These are phyloP conservation scores for Ogataea hybrid DNA, from an alignment of 1,139 yeast species.

Conservation along the genomic window DNA sequence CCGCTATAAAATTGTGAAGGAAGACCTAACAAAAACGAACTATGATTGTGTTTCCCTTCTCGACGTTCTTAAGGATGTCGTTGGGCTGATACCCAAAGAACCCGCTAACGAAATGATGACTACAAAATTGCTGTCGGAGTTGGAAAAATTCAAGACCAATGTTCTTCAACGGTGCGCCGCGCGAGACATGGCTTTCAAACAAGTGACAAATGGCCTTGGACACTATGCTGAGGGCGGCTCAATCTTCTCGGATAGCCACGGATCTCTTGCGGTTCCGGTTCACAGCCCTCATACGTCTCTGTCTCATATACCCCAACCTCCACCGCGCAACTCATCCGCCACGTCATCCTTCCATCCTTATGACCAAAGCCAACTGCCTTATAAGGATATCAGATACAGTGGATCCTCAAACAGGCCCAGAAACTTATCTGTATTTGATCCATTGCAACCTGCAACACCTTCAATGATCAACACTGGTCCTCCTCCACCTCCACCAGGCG, in stretches of 20 bases:
- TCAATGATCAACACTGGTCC: slow-evolving; percentile 11
- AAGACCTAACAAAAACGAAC: slow-evolving; percentile 47
- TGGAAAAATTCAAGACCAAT: slow-evolving; percentile 25
- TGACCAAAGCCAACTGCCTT: slow-evolving; percentile 24
- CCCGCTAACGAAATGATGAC: slow-evolving; percentile 16
- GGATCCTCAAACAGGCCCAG: slow-evolving; percentile 29
- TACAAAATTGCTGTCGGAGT: slow-evolving; percentile 13
- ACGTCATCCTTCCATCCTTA: slow-evolving; percentile 16
- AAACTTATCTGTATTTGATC: slow-evolving; percentile 33
- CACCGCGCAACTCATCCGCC: slow-evolving; percentile 14
- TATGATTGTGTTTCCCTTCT: slow-evolving; percentile 48
- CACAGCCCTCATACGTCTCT: slow-evolving; percentile 12
- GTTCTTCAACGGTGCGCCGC: slow-evolving; percentile 31
- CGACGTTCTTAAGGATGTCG: slow-evolving; percentile 43
- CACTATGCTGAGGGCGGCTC: slow-evolving; percentile 13
- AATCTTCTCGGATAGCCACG: slow-evolving; percentile 5
- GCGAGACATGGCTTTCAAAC: slow-evolving; percentile 31
- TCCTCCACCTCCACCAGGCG: slow-evolving; percentile 4
- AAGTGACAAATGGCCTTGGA: slow-evolving; percentile 18
- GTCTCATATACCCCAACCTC: slow-evolving; percentile 16
- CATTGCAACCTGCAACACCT: slow-evolving; percentile 28
- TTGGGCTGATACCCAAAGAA: slow-evolving; percentile 19
- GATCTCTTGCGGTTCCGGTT: slow-evolving; percentile 6
- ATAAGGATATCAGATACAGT: slow-evolving; percentile 31
- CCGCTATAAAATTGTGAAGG: slow-evolving; percentile 45